Percentiles rank a stretch among this genome's conserved stretches.
Evolutionary conservation across 1,139 yeast genomes (phyloP).

Genomic region (Candida sp.): DNA sequence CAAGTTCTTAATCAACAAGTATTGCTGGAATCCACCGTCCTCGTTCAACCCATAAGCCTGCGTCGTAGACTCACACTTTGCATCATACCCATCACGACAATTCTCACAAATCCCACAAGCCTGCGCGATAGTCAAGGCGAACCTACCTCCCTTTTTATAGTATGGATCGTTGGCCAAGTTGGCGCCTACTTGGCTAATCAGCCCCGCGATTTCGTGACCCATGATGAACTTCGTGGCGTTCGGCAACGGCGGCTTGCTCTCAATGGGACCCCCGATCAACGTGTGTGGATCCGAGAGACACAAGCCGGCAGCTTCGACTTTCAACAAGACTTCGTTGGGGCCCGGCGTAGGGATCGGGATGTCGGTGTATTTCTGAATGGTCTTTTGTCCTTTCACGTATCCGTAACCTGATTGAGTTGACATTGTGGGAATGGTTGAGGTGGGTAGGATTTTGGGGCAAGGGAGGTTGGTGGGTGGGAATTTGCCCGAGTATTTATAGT

Average conservation of each 20-base stretch:
- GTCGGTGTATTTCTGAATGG: conserved; percentile 25
- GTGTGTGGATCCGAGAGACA: conserved; percentile 57
- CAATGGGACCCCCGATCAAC: conserved; percentile 28
- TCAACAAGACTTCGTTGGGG: conserved; percentile 41
- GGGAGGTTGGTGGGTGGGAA: no score
- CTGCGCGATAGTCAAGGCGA: conserved; percentile 37
- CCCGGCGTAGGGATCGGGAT: conserved; percentile 44
- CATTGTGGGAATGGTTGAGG: no score
- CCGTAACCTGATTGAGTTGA: conserved; percentile 27
- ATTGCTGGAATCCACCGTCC: conserved; percentile 58
- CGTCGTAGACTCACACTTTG: conserved; percentile 29
- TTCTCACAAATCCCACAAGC: conserved; percentile 48
- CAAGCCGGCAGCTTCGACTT: conserved; percentile 56
- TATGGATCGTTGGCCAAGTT: conserved; percentile 27
- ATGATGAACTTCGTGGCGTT: conserved; percentile 40
- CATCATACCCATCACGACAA: conserved; percentile 50
- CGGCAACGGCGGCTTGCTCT: conserved; percentile 18
- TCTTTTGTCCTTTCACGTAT: conserved; percentile 22
- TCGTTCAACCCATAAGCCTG: conserved; percentile 45
- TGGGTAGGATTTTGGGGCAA: no score
- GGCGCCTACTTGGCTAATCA: conserved; percentile 43
- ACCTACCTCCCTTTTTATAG: conserved; percentile 40
- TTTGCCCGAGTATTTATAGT: background rate
- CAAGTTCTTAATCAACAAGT: conserved; percentile 40
- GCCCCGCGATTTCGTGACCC: conserved; percentile 66